Conservation (phyloP, 129 eudicot genomes). For the Heracleum sosnowskyi region DNA sequence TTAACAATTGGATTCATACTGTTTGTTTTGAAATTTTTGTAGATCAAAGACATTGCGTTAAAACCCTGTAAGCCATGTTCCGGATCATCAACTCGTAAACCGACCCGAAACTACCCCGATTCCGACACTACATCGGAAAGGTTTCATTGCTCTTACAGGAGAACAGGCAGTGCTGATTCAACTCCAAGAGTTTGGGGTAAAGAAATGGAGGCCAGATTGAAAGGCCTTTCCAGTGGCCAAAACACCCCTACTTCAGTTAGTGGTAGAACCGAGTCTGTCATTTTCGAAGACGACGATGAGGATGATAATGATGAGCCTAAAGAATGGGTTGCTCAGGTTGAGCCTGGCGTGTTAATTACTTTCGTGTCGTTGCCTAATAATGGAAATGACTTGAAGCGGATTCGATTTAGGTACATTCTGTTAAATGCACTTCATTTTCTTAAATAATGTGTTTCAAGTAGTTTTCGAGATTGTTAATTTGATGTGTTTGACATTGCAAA, state of each 20-base stretch:
- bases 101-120: slow-evolving; percentile 35
- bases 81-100: slow-evolving; percentile 42
- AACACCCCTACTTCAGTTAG: slow-evolving; percentile 77
- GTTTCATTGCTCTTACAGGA: slow-evolving; percentile 39
- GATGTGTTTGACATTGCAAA: slow-evolving; percentile 26
- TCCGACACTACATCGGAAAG: slow-evolving; percentile 53
- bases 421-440: not conserved
- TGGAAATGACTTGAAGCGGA: slow-evolving; percentile 74
- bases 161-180: slow-evolving; percentile 48
- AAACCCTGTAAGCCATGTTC: slow-evolving; percentile 87
- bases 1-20: not conserved
- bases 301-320: slow-evolving; percentile 30
- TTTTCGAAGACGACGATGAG: slow-evolving; percentile 70
- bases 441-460: no score
- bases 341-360: slow-evolving; percentile 88
- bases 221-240: slow-evolving; percentile 77
- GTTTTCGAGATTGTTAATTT: slow-evolving; percentile 4
- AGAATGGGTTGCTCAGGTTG: slow-evolving; percentile 97
- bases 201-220: slow-evolving; percentile 74
- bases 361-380: slow-evolving; percentile 66
- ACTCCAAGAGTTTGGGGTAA: slow-evolving; percentile 70
- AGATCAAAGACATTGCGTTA: slow-evolving; percentile 90
- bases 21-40: not conserved
- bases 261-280: slow-evolving; percentile 67
- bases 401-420: slow-evolving; percentile 62